Evolutionary conservation across 1,284 basidiomycete species (phyloP), one percentile per base, ranked within the genome.

Genomic region (Phellopilus nigrolimitatus): DNA sequence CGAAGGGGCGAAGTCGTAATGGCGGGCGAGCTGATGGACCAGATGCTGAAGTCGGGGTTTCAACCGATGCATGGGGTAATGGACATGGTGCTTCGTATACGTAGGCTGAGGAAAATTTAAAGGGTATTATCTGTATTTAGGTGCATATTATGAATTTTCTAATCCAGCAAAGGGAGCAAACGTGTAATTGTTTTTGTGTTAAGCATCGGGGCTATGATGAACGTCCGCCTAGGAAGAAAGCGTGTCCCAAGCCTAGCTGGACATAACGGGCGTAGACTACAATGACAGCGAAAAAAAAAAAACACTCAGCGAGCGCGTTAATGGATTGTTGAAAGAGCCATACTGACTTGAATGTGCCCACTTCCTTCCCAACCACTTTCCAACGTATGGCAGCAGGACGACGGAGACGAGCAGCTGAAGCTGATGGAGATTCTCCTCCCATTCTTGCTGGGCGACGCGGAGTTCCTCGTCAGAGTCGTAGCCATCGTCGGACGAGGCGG

Each of bases 381-480:
- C 93, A 54, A 93, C 67, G 70, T 85, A 88, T 2, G 93, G 93
- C 51, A 95, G 72, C 45, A 95, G 71, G 37, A 95, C 82, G 54
- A 92, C 74, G 37, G 87, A 80, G 51, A 91, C 66, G 24, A 95
- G 78, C 60, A 90, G 78, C 62, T 90, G 82, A 41, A 97, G 76
- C 66, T 97, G 91, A 57, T 81, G 71, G 48, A 95, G 62, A 62
- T 85, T 89, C 67, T 95, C 93, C 62, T 92, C 87, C 93, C 93
- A 95, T 71, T 97, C 92, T 61, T 87, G 77, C 66, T 92, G 88
- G 6, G 89, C 88, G 53, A 90, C 71, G 13, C 79, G 80, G 56
- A 79, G 79, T 56, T 87, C 83, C 57, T 83, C 85, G 57, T 90
- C 87, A 5, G 73, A 75, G 64, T 87, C 84, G 62, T 77, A 78